A percentile compares a stretch with the other conserved stretches of the same genome.
phyloP scores from a whole-genome alignment of 768 basidiomycete genomes.

The Serendipita vermifera region DNA sequence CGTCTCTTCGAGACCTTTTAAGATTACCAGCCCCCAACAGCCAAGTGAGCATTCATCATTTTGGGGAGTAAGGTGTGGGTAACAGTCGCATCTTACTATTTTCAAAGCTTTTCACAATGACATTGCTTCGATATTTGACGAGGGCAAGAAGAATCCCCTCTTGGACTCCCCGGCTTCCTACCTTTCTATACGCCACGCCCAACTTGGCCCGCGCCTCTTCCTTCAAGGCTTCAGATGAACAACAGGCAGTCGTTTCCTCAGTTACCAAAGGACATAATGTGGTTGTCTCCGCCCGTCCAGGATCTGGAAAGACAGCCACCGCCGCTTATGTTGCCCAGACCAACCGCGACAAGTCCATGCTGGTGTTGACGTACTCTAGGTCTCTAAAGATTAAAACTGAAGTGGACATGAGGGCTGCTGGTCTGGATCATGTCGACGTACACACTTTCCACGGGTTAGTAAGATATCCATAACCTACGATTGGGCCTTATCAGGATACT shows the following conservation, averaged over 20 bases:
- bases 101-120: too few species aligned
- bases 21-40: too few species aligned
- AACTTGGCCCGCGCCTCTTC: too few species aligned
- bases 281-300: conserved; percentile 8
- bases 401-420: neutral
- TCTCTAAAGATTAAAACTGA: conserved; percentile 9
- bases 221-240: neutral
- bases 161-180: too few species aligned
- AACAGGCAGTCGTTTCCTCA: neutral
- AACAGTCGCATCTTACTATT: too few species aligned
- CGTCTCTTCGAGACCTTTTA: too few species aligned
- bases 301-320: conserved; percentile 10
- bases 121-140: too few species aligned
- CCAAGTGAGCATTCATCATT: too few species aligned
- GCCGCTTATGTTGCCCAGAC: neutral
- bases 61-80: too few species aligned
- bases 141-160: too few species aligned
- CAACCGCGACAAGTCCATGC: neutral
- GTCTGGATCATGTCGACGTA: neutral
- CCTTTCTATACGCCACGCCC: too few species aligned
- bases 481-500: too few species aligned
- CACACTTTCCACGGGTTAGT: conserved; percentile 12
- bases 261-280: neutral
- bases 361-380: conserved; percentile 12
- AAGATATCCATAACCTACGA: neutral